Evolutionary conservation across 164 flowering plant species (phyloP).

Genomic region (Euptelea pleiosperma): DNA sequence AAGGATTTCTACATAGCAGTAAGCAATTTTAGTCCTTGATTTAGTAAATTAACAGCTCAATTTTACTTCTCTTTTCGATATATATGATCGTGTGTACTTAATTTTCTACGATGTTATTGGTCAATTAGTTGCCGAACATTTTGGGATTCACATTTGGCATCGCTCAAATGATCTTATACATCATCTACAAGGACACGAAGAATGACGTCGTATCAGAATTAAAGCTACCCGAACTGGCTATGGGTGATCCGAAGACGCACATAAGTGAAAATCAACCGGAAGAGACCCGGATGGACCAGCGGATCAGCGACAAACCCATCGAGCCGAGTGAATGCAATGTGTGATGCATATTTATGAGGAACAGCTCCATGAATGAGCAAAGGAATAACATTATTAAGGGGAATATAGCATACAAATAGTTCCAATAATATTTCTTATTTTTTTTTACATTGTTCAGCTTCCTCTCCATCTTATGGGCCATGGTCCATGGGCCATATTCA

Average conservation of each 20-base stretch:
- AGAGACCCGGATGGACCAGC: not conserved
- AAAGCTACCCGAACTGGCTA: conserved; percentile 25
- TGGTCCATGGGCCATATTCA: no score
- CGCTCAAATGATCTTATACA: conserved; percentile 59
- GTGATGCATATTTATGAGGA: not conserved
- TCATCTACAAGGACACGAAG: conserved; percentile 33
- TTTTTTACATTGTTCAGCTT: no score
- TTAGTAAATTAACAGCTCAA: no score
- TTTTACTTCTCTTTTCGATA: no score
- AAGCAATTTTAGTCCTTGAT: no score
- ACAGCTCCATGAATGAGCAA: no score
- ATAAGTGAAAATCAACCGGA: not conserved
- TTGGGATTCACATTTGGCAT: conserved; percentile 61
- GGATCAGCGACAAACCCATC: not conserved
- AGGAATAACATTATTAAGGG: no score
- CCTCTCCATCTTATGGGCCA: no score
- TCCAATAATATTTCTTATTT: no score
- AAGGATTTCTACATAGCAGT: conserved; percentile 63
- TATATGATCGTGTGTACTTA: no score
- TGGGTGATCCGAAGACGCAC: not conserved
- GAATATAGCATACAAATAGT: no score
- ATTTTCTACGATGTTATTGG: no score
- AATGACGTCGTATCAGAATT: conserved; percentile 19
- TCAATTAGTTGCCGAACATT: conserved; percentile 61
- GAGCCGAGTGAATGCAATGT: conserved; percentile 2